A percentile compares a stretch with the other conserved stretches of the same genome.
These are phyloP conservation scores for Kodamaea sp. DNA, from an alignment of 1,139 yeast species.

Conservation along the genomic window DNA sequence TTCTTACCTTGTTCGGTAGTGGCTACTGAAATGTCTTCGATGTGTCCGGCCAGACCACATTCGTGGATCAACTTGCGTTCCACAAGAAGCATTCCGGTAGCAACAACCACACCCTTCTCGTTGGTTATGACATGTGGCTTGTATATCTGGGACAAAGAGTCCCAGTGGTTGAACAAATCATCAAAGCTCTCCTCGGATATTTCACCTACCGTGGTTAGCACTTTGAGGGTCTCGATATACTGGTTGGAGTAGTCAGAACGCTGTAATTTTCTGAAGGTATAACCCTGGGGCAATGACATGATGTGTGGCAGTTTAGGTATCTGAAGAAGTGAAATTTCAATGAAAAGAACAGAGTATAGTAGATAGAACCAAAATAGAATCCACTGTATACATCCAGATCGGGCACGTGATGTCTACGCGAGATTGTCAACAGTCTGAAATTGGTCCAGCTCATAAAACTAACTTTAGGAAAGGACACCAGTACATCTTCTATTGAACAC, in stretches of 20 bases:
- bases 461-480: too few relatives aligned
- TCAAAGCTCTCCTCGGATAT: slow-evolving; percentile 45
- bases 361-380: too few relatives aligned
- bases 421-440: too few relatives aligned
- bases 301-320: background rate
- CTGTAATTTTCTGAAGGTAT: slow-evolving; percentile 50
- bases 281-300: slow-evolving; percentile 50
- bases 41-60: slow-evolving; percentile 88
- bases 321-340: too few relatives aligned
- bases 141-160: slow-evolving; percentile 44
- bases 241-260: slow-evolving; percentile 48
- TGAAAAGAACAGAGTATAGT: too few relatives aligned
- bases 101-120: slow-evolving; percentile 44
- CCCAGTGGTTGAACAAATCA: slow-evolving; percentile 51
- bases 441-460: too few relatives aligned
- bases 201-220: slow-evolving; percentile 67
- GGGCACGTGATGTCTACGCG: too few relatives aligned
- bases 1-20: slow-evolving; percentile 77
- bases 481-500: too few relatives aligned
- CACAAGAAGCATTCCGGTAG: slow-evolving; percentile 50
- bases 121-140: slow-evolving; percentile 64
- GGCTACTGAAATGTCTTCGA: slow-evolving; percentile 90
- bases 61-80: slow-evolving; percentile 72
- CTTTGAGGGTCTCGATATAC: slow-evolving; percentile 51
- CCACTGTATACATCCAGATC: too few relatives aligned